Evolutionary conservation across 179 eudicot genomes (phyloP).

Genomic region (Heliamphora pulchella): DNA sequence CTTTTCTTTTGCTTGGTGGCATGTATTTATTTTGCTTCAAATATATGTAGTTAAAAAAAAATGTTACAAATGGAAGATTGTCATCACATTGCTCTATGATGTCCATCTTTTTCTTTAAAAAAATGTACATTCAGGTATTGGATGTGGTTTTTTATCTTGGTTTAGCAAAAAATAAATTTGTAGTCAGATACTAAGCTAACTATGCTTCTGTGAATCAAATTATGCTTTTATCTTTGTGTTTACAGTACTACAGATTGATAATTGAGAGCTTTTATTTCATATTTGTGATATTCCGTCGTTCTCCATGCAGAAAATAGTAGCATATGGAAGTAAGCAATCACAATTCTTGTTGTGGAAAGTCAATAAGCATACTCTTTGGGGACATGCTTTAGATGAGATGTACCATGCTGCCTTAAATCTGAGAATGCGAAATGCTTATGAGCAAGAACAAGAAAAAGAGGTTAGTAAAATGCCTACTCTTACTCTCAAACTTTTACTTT

Average conservation of each 20-base stretch:
- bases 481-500: not conserved
- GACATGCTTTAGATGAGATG: constrained; percentile 71
- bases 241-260: not conserved
- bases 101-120: not conserved
- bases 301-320: constrained; percentile 45
- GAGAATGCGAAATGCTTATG: constrained; percentile 44
- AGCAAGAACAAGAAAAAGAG: constrained; percentile 68
- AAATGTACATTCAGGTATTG: not conserved
- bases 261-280: not conserved
- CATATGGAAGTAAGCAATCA: constrained; percentile 33
- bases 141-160: not conserved
- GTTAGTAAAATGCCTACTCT: constrained; percentile 25
- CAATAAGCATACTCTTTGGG: constrained; percentile 49
- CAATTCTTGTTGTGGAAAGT: constrained; percentile 50
- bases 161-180: not conserved
- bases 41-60: not conserved
- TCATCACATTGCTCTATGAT: not conserved
- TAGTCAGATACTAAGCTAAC: not conserved
- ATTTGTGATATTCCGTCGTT: not conserved
- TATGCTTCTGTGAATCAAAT: not conserved
- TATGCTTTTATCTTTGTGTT: not conserved
- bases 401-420: constrained; percentile 85
- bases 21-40: not conserved
- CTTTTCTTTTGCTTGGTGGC: not conserved
- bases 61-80: constrained; percentile 2